phyloP scores from a whole-genome alignment of 441 rosid genomes.

The Jatropha podagrica region DNA sequence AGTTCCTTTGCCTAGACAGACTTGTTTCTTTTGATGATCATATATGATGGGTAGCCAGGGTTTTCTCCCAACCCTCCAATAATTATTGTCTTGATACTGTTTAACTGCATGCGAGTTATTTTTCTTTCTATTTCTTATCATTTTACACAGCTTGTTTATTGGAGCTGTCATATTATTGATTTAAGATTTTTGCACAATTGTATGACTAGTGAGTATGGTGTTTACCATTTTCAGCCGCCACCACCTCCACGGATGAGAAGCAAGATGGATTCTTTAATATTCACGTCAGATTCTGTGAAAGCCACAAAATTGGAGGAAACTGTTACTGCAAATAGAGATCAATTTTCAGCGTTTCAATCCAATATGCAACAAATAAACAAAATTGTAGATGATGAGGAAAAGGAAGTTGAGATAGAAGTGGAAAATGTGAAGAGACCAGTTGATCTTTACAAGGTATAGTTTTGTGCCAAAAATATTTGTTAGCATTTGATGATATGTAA shows the following conservation, averaged over 20 bases:
- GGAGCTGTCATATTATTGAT: not conserved
- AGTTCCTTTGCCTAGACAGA: not conserved
- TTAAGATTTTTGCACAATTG: not conserved
- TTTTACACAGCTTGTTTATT: not conserved
- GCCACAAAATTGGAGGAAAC: slow-evolving; percentile 46
- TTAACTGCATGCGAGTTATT: not conserved
- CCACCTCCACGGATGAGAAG: slow-evolving; percentile 75
- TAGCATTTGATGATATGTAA: not conserved
- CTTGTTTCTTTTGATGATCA: not conserved
- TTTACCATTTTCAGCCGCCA: slow-evolving; percentile 58
- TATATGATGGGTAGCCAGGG: not conserved
- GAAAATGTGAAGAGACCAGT: slow-evolving; percentile 94
- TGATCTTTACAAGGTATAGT: slow-evolving; percentile 93
- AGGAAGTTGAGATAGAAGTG: slow-evolving; percentile 52
- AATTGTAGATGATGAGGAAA: slow-evolving; percentile 43
- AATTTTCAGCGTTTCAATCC: slow-evolving; percentile 26
- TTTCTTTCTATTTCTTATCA: not conserved
- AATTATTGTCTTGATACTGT: not conserved
- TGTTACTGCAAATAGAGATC: slow-evolving; percentile 33
- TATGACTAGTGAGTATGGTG: slow-evolving; percentile 17
- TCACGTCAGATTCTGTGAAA: slow-evolving; percentile 67
- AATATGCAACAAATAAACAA: slow-evolving; percentile 36
- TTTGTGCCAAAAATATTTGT: slow-evolving; percentile 5
- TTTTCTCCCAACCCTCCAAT: not conserved
- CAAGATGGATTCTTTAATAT: slow-evolving; percentile 85